Percentiles rank a stretch among this genome's conserved stretches.
Evolutionary conservation across 2,329 filamentous ascomycete species (phyloP).

Genomic region (Trichoderma endophyticum): DNA sequence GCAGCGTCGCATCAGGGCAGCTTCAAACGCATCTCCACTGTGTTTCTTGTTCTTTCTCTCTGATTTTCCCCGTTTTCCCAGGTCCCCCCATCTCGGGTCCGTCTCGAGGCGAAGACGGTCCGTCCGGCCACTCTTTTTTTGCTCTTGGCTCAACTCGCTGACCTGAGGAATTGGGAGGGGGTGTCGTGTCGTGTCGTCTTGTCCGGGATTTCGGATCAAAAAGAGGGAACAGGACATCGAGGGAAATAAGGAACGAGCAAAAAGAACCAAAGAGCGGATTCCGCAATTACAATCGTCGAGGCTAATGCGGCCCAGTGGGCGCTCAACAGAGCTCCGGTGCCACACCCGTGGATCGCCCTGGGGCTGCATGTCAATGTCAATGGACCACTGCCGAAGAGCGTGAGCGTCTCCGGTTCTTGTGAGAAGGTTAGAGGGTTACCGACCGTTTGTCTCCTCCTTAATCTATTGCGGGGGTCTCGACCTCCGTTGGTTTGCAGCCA

Average conservation of each 20-base stretch:
- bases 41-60: neutral
- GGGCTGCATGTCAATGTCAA: constrained; percentile 5
- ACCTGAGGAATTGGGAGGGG: neutral
- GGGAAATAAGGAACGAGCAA: neutral
- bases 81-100: constrained; percentile 3
- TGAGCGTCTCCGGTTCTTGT: neutral
- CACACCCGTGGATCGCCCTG: constrained; percentile 13
- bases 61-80: neutral
- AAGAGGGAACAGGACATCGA: neutral
- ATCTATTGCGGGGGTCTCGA: constrained; percentile 12
- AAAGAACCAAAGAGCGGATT: constrained; percentile 2
- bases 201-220: neutral
- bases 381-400: constrained; percentile 1
- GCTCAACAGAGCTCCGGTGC: constrained; percentile 6
- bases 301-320: constrained; percentile 9
- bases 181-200: neutral
- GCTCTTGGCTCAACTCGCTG: neutral
- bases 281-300: constrained; percentile 1
- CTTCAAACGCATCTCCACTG: constrained; percentile 12
- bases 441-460: constrained; percentile 14
- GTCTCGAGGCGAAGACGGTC: neutral
- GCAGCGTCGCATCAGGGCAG: constrained; percentile 1
- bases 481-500: neutral
- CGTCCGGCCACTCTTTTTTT: neutral
- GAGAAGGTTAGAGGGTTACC: neutral